Base-by-base conservation (phyloP, 441 rosid genomes). In the Sinapis alba region DNA sequence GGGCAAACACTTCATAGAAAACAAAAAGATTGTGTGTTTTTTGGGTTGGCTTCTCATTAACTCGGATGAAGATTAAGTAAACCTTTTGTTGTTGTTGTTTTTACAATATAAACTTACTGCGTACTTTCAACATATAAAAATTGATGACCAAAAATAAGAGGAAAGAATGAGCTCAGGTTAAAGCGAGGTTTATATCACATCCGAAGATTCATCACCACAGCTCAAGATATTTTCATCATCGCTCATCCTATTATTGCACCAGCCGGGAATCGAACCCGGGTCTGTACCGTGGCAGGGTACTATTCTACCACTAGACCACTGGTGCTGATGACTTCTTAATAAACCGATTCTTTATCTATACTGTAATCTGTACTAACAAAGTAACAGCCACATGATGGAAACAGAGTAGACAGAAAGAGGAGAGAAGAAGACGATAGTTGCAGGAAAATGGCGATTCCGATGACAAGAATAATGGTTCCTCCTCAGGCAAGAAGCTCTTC, bases 201-300 rank as follows among this genome's bases (percentile, higher is more conserved):
- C 62, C 62, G 34, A 24, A 24, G 62, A 24, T 24, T 57, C 62
- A 57, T 57, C 62, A 57, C 62, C 62, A 57, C 62, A 57, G 62
- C 62, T 24, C 62, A 57, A 57, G 62, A 57, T 24, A 57, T 23
- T 57, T 57, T 57, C 62, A 57, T 57, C 62, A 57, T 57, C 19
- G 34, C 62, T 57, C 62, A 57, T 23, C 62, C 19, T 11, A 11
- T 6, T 23, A 56, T 2, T 57, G 72, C 73, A 72, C 77, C 77
- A 78, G 70, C 77, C 77, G 88, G 87, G 83, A 84, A 85, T 89
- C 93, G 92, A 91, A 88, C 97, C 84, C 89, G 81, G 88, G 89
- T 86, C 94, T 84, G 79, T 78, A 86, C 89, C 86, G 90, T 89
- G 90, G 96, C 93, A 95, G 93, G 90, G 90, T 88, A 87, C 84